Base-by-base conservation (phyloP, 2,329 filamentous ascomycete species). In the Ceratocystis huliohia region DNA sequence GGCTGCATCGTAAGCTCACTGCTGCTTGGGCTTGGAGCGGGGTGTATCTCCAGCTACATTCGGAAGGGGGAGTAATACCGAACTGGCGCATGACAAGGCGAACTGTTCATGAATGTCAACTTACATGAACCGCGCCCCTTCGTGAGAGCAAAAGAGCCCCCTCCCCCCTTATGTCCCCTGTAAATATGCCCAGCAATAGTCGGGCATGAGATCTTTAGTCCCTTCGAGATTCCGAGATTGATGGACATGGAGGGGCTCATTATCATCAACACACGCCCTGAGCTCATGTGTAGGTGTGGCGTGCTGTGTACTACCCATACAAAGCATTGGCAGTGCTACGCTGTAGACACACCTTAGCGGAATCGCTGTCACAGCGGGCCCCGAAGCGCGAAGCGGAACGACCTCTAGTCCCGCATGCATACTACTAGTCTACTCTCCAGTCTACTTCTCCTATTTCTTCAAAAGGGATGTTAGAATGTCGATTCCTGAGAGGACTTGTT, bases 341-440 rank as follows among this genome's bases (percentile, higher is more conserved):
- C 30, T 28, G 3, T 15, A n/a, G 15, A 30, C 10, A 15, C 22
- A 17, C 53, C 28, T 17, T 4, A 57, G 53, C 53, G 53, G 53
- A 57, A 57, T 57, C 28, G 22, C 53, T 57, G 22, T 30, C 22
- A 17, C 10, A n/a, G 25, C n/a, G 53, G 22, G 53, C 53, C 17
- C 53, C 53, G 53, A 57, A 33, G 53, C 53, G 53, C 53, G 10
- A 57, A 57, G 53, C 22, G 22, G 53, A n/a, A 57, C 10, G 53
- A 22, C 28, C 17, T 30, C n/a, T 17, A n/a, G n/a, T 15, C 22
- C 53, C 22, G 53, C 22, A 30, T 30, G 48, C 53, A 57, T 41
- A 15, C 10, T 4, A 41, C 37, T 13, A 41, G 37, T 13, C 10
- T 15, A 15, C 37, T 13, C 25, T 30, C 17, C 53, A 57, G 53